A percentile compares a stretch with the other conserved stretches of the same genome.
Conservation (phyloP, 352 stramenopile species). For the Phytophthora multivora region DNA sequence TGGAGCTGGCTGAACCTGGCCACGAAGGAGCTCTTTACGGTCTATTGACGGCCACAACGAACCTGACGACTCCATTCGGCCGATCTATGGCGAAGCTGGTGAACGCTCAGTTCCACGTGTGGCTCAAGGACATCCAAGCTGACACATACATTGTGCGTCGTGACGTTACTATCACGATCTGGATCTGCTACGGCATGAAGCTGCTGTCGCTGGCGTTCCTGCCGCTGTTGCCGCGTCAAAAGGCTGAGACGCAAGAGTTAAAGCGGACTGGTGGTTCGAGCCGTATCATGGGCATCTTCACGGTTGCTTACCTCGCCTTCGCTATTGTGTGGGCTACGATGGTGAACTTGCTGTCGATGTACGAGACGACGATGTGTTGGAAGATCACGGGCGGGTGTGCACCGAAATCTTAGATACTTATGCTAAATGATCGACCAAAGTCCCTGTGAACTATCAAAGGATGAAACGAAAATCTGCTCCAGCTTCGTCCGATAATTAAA, state of each 20-base stretch:
- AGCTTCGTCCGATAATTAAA: too few species aligned
- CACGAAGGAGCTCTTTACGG: constrained; percentile 64
- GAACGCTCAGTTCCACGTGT: constrained; percentile 59
- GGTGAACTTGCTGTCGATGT: constrained; percentile 60
- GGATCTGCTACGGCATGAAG: constrained; percentile 64
- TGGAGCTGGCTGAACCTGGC: constrained; percentile 55
- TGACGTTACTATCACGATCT: constrained; percentile 65
- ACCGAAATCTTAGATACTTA: constrained; percentile 20
- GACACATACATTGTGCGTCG: constrained; percentile 52
- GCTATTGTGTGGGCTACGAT: constrained; percentile 44
- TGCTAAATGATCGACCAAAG: too few species aligned
- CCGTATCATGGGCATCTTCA: constrained; percentile 39
- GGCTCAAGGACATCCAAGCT: constrained; percentile 46
- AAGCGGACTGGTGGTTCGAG: constrained; percentile 47
- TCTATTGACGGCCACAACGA: constrained; percentile 56
- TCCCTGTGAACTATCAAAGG: too few species aligned
- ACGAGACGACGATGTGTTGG: constrained; percentile 58
- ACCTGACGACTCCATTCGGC: constrained; percentile 53
- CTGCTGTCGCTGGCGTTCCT: constrained; percentile 54
- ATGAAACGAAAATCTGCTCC: too few species aligned
- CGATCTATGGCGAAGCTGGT: constrained; percentile 54
- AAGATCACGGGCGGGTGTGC: constrained; percentile 60
- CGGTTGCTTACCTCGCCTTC: constrained; percentile 37
- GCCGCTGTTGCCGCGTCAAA: constrained; percentile 54
- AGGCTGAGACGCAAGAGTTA: constrained; percentile 52